Base-by-base conservation (phyloP, 2,329 filamentous ascomycete species). In the Trichoderma atroviride region DNA sequence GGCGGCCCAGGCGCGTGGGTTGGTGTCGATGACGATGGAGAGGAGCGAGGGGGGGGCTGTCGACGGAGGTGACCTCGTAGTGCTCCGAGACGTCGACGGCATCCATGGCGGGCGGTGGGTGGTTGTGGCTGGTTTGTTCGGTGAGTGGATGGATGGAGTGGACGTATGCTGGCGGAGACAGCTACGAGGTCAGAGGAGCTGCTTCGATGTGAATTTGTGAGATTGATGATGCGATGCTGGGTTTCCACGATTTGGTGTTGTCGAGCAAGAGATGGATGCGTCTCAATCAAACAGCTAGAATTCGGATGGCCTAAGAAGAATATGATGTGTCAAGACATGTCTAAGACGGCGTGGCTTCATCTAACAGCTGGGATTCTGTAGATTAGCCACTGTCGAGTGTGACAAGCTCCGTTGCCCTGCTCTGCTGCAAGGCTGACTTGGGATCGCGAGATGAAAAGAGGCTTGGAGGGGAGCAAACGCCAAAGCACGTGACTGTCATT, bases 21-120 rank as follows among this genome's bases (percentile, higher is more conserved):
- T 99, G 31, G 95, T 97, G 83, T 99, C 96, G 82, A 99, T 87
- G 76, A 99, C 86, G 76, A 99, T 90, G 74, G 93, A 91, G 64
- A 97, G 89, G 43, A 99, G 89, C 16, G 95, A 97, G 0, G 96
- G 93, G 93, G 5, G 86, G 83, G 72, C 88, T 86, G 68, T 84
- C 86, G 63, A 81, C 84, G 56, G 83, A 81, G 72, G 82, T 82
- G 75, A 84, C 82, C 79, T 87, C 85, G 79, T 88, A 88, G 80
- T 89, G 87, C 70, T 87, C 85, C 65, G 87, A 88, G 74, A 84
- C 85, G 78, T 89, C 87, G 79, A 83, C 81, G 74, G 79, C 80
- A 74, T 83, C 81, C 87, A 89, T 89, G 67, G 73, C 81, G 78
- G 67, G 73, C 81, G 78, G 70, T 53, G 47, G 33, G 2, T 35